A percentile compares a stretch with the other conserved stretches of the same genome.
Conservation (phyloP, 768 basidiomycete species). For the Tulasnella calospora region DNA sequence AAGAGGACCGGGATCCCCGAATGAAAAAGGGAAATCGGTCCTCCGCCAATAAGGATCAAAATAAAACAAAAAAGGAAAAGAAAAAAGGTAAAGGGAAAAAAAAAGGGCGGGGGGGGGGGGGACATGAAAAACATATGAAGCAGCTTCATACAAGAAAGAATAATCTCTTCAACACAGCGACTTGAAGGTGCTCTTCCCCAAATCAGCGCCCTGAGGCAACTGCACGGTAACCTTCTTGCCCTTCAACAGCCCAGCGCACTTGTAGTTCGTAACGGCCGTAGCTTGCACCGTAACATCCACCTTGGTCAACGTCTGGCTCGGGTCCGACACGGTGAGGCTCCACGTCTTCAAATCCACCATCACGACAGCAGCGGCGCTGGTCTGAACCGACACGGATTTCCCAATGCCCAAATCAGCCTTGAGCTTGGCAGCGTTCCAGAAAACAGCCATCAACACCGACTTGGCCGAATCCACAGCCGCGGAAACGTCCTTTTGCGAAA, state of each 20-base stretch:
- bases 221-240: slow-evolving; percentile 2
- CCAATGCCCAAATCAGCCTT: neutral
- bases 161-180: neutral
- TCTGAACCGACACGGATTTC: slow-evolving; percentile 1
- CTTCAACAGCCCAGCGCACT: neutral
- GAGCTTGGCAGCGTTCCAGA: slow-evolving; percentile 52
- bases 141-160: neutral
- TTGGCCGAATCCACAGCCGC: slow-evolving; percentile 49
- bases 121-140: neutral
- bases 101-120: neutral
- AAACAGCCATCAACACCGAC: slow-evolving; percentile 46
- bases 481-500: slow-evolving; percentile 47
- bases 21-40: neutral
- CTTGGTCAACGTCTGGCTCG: slow-evolving; percentile 46
- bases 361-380: slow-evolving; percentile 35
- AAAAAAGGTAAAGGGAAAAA: neutral
- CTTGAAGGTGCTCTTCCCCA: slow-evolving; percentile 3
- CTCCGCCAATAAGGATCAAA: neutral
- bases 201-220: neutral
- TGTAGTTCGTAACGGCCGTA: neutral
- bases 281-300: neutral
- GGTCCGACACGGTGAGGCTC: slow-evolving; percentile 58
- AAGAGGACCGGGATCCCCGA: neutral
- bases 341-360: slow-evolving; percentile 42
- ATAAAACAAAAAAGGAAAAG: neutral